Evolutionary conservation across 176 grass and related monocot species (phyloP), one percentile per base, ranked within the genome.

Genomic region (Hordeum marinum): DNA sequence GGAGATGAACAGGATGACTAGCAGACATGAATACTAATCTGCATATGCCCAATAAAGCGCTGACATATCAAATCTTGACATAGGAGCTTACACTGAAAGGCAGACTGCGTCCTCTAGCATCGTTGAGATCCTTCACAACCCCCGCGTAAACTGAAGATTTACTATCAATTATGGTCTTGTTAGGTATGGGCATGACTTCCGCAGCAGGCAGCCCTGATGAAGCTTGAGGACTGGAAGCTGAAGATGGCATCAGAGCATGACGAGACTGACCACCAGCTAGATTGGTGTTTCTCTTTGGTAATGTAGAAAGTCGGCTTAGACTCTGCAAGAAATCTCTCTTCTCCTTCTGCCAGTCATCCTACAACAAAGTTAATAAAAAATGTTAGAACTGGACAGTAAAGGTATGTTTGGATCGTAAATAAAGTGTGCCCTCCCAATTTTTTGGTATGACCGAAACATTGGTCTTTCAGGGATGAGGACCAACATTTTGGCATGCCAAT

Each of bases 311-410:
- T 8, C 88, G 88, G 80, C 88, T 99, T 83, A 99, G 90, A 76
- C 90, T 92, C 82, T 91, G 91, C 88, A 99, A 88, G 68, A 94
- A 96, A 52, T 99, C 94, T 70, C 88, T 89, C 84, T 96, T 99
- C 68, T 99, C 97, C 39, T 94, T 99, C 61, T 99, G 91, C 97
- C 97, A 99, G 55, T 99, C 94, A 79, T 94, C 94, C 97, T 99
- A 83, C 70, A 92, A 48, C 61, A 83, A 48, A 84, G 10, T 63
- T 23, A 80, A 20, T 27, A 45, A 55, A 55, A 7, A 80, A 68
- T 86, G 83, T 41, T 50, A 85, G 7, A 82, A 83, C 7, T 67
- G 8, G 65, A 72, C 11, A 70, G 29, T 73, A 78, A 57, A 57
- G 52, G 52, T 57, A 57, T 57, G 18, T 20, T 57, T 57, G 52